A percentile compares a stretch with the other conserved stretches of the same genome.
Evolutionary conservation across 2,329 filamentous ascomycete genomes (phyloP).

Genomic region (Clonostachys sp.): DNA sequence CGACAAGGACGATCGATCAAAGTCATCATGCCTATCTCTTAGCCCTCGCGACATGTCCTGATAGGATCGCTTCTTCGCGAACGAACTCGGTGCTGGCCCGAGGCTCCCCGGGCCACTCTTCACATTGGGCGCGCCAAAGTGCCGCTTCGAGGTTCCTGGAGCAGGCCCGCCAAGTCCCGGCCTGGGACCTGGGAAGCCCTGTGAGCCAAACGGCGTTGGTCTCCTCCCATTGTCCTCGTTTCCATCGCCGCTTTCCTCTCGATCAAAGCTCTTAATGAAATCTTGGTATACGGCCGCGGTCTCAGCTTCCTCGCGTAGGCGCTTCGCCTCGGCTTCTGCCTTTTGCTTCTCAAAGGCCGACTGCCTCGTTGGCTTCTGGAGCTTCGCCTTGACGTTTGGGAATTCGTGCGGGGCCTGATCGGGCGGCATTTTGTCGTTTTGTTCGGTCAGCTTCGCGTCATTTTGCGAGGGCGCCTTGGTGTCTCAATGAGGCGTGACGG

Average conservation of each 20-base stretch:
- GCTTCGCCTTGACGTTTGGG: slow-evolving; percentile 70
- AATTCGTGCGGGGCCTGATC: slow-evolving; percentile 51
- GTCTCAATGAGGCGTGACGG: too few species aligned
- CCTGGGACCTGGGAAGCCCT: slow-evolving; percentile 7
- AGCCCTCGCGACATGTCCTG: slow-evolving; percentile 31
- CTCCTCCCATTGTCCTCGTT: slow-evolving; percentile 11
- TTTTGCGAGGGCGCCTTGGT: too few species aligned
- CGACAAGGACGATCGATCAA: slow-evolving; percentile 36
- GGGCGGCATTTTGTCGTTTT: slow-evolving; percentile 32
- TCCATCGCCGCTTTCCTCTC: slow-evolving; percentile 46
- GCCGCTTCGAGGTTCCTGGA: slow-evolving; percentile 44
- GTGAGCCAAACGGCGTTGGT: neutral
- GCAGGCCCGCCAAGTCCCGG: slow-evolving; percentile 18
- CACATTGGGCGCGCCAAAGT: slow-evolving; percentile 54
- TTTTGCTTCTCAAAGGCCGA: slow-evolving; percentile 86
- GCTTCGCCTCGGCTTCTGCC: slow-evolving; percentile 85
- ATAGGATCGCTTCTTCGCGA: slow-evolving; percentile 50
- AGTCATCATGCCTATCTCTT: slow-evolving; percentile 12
- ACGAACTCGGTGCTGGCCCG: slow-evolving; percentile 44
- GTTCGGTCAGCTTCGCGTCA: too few species aligned
- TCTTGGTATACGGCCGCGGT: slow-evolving; percentile 83
- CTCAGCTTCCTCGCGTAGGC: slow-evolving; percentile 77
- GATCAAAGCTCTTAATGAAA: slow-evolving; percentile 76
- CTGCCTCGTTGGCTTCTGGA: slow-evolving; percentile 76
- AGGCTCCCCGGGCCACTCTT: slow-evolving; percentile 61